These are phyloP conservation scores for Sporothrix schenckii DNA, from an alignment of 2,329 filamentous ascomycete genomes.

Conservation along the genomic window DNA sequence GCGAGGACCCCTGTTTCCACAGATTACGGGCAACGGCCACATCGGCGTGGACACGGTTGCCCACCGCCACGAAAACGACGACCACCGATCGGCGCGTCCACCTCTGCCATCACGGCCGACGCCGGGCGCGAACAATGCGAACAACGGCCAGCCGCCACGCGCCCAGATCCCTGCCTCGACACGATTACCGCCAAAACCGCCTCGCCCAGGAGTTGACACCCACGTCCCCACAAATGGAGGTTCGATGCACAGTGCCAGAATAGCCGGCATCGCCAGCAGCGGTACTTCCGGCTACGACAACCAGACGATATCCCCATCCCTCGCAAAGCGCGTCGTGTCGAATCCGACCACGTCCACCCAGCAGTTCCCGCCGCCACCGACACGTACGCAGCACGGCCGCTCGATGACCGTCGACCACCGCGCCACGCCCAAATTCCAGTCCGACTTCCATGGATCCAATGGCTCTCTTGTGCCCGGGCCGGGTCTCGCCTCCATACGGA, in stretches of 20 bases:
- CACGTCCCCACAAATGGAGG: background rate
- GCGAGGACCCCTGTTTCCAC: constrained; percentile 27
- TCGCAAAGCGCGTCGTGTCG: constrained; percentile 50
- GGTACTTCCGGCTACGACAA: background rate
- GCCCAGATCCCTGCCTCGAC: constrained; percentile 23
- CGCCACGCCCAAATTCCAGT: constrained; percentile 45
- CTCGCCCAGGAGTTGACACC: constrained; percentile 40
- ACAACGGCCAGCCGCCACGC: background rate
- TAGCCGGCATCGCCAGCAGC: background rate
- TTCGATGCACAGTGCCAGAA: background rate
- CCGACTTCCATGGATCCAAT: constrained; percentile 45
- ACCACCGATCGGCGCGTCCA: constrained; percentile 43
- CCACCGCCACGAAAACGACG: background rate
- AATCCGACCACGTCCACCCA: constrained; percentile 51
- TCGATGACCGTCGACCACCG: constrained; percentile 57
- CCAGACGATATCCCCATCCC: constrained; percentile 35
- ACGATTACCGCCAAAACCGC: constrained; percentile 34
- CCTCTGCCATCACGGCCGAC: constrained; percentile 55
- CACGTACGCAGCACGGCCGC: constrained; percentile 49
- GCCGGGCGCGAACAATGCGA: constrained; percentile 41
- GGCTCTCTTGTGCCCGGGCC: constrained; percentile 15
- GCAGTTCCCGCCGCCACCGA: constrained; percentile 49
- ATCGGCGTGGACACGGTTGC: background rate
- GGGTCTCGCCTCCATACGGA: background rate
- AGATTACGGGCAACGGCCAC: background rate